A percentile compares a stretch with the other conserved stretches of the same genome.
Evolutionary conservation across 73 alveolate species (phyloP).

Genomic region (Paramecium sexaurelia): DNA sequence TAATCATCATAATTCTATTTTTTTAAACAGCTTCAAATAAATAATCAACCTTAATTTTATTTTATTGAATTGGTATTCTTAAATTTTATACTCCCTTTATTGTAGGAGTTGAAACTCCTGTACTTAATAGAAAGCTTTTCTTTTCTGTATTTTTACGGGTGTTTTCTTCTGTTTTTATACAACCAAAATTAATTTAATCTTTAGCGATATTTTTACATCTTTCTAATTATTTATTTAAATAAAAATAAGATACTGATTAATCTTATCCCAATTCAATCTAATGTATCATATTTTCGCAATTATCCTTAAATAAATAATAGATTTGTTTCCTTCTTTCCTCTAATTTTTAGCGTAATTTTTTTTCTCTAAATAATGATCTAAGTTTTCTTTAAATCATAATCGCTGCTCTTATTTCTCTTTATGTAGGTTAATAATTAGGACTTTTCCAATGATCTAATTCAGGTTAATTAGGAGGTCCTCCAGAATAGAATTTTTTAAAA

Average conservation of each 20-base stretch:
- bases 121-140: neutral
- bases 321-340: conserved; percentile 48
- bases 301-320: conserved; percentile 43
- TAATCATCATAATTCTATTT: conserved; percentile 47
- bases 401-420: conserved; percentile 48
- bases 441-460: conserved; percentile 30
- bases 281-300: conserved; percentile 27
- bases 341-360: conserved; percentile 15
- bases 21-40: conserved; percentile 41
- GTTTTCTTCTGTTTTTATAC: conserved; percentile 25
- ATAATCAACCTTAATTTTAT: conserved; percentile 23
- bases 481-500: conserved; percentile 61
- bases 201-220: conserved; percentile 29
- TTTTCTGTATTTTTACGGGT: neutral
- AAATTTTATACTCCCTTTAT: neutral
- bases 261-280: conserved; percentile 4
- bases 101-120: conserved; percentile 12
- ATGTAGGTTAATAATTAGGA: conserved; percentile 5
- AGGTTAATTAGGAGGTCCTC: conserved; percentile 61
- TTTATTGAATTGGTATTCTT: neutral
- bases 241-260: neutral
- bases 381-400: conserved; percentile 36
- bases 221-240: conserved; percentile 26
- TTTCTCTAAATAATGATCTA: conserved; percentile 46
- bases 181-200: conserved; percentile 25